Conservation (phyloP, 164 flowering plant genomes). For the Kalanchoe fedtschenkoi region DNA sequence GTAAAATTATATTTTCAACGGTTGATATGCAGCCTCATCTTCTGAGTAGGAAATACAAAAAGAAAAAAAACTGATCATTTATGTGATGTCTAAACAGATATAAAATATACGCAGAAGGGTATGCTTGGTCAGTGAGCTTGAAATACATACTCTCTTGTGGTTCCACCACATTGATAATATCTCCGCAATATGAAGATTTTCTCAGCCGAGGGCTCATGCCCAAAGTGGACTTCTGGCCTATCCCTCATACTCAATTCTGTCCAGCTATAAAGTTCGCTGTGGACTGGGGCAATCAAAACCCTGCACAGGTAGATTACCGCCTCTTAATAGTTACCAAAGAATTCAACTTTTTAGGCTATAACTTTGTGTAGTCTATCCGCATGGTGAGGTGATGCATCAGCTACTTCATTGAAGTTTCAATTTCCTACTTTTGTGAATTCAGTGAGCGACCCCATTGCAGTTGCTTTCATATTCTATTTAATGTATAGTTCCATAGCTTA, state of each 20-base stretch:
- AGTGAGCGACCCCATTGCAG: too few species aligned
- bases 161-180: conserved; percentile 50
- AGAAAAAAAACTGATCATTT: not conserved
- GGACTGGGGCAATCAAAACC: conserved; percentile 61
- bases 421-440: too few species aligned
- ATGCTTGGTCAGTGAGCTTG: conserved; percentile 91
- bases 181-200: conserved; percentile 69
- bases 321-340: not conserved
- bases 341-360: too few species aligned
- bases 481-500: too few species aligned
- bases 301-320: conserved; percentile 30
- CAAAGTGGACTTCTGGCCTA: conserved; percentile 47
- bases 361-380: too few species aligned
- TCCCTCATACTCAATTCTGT: conserved; percentile 41
- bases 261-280: conserved; percentile 57
- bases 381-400: too few species aligned
- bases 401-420: too few species aligned
- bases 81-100: conserved; percentile 34
- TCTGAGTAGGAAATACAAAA: not conserved
- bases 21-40: not conserved
- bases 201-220: conserved; percentile 76
- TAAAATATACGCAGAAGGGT: conserved; percentile 87
- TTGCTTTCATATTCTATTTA: too few species aligned
- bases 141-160: conserved; percentile 81
- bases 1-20: too few species aligned